Conservation (phyloP, 805 yeast species). For the Nakazawaea sp. region DNA sequence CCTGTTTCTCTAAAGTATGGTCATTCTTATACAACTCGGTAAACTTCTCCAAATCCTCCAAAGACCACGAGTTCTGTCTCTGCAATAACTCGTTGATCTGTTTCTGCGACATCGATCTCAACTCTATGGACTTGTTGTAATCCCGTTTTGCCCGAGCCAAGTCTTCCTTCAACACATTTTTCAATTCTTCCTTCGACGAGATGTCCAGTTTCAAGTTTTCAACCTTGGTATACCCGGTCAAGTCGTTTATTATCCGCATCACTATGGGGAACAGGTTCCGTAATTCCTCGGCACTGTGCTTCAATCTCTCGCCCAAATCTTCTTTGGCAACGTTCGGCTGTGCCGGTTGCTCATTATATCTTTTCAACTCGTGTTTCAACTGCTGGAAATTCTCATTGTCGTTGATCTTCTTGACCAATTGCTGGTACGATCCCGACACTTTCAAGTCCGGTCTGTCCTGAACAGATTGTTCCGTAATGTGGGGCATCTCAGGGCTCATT, state of each 20-base stretch:
- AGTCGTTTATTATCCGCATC: constrained; percentile 71
- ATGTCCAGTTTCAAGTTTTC: constrained; percentile 64
- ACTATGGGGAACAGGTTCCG: constrained; percentile 54
- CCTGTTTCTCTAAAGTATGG: constrained; percentile 62
- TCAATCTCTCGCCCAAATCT: constrained; percentile 35
- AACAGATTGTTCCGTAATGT: not conserved
- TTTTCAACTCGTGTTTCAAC: constrained; percentile 23
- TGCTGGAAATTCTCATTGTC: constrained; percentile 25
- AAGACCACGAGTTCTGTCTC: constrained; percentile 76
- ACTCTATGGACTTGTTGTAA: constrained; percentile 56
- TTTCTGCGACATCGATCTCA: constrained; percentile 65
- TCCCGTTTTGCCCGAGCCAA: constrained; percentile 41
- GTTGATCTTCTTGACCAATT: constrained; percentile 20
- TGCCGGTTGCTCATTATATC: constrained; percentile 16
- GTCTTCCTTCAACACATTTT: constrained; percentile 38
- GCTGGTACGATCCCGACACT: constrained; percentile 7
- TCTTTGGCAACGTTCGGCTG: constrained; percentile 6
- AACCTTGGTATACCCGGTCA: constrained; percentile 84
- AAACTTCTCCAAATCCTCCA: constrained; percentile 75
- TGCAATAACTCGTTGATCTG: constrained; percentile 85
- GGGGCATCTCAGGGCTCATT: not conserved
- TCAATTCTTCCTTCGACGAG: constrained; percentile 42
- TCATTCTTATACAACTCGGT: constrained; percentile 78
- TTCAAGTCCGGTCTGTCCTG: not conserved
- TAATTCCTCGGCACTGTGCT: constrained; percentile 43